Conservation (phyloP, 306 rosid genomes). For the Rosa lucieae region DNA sequence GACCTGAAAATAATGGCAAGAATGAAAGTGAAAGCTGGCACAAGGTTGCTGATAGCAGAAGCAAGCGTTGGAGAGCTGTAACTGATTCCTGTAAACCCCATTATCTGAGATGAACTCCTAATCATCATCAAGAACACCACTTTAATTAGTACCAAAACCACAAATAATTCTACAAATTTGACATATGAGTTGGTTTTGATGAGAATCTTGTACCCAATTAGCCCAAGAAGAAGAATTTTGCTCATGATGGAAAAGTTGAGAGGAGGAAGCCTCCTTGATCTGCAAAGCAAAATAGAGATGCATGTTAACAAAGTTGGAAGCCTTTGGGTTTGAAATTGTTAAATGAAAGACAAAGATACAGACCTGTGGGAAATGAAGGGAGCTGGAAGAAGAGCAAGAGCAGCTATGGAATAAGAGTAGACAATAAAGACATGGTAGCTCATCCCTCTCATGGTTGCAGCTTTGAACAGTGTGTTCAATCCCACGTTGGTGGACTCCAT, state of each 20-base stretch:
- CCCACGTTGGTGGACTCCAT: slow-evolving; percentile 73
- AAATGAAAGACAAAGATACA: neutral
- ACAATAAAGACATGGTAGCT: slow-evolving; percentile 74
- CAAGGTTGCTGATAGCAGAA: slow-evolving; percentile 91
- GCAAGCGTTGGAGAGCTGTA: slow-evolving; percentile 89
- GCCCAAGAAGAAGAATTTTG: slow-evolving; percentile 66
- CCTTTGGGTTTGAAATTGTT: neutral
- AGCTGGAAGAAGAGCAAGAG: slow-evolving; percentile 59
- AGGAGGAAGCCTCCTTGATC: slow-evolving; percentile 71
- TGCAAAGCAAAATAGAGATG: slow-evolving; percentile 24
- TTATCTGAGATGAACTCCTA: slow-evolving; percentile 80
- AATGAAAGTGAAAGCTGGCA: slow-evolving; percentile 94
- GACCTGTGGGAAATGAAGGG: slow-evolving; percentile 62
- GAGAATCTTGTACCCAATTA: slow-evolving; percentile 52
- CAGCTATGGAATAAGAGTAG: slow-evolving; percentile 69
- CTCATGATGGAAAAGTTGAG: slow-evolving; percentile 55
- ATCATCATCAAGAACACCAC: slow-evolving; percentile 6
- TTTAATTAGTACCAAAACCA: neutral
- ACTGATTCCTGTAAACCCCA: slow-evolving; percentile 87
- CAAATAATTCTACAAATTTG: neutral
- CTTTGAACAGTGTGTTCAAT: slow-evolving; percentile 76
- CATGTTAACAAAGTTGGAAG: neutral
- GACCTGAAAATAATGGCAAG: slow-evolving; percentile 91
- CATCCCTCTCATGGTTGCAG: slow-evolving; percentile 72
- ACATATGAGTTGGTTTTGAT: too few relatives aligned